A percentile compares a stretch with the other conserved stretches of the same genome.
These are phyloP conservation scores for Cinnamomum chago DNA, from an alignment of 164 flowering plant genomes.

Conservation along the genomic window DNA sequence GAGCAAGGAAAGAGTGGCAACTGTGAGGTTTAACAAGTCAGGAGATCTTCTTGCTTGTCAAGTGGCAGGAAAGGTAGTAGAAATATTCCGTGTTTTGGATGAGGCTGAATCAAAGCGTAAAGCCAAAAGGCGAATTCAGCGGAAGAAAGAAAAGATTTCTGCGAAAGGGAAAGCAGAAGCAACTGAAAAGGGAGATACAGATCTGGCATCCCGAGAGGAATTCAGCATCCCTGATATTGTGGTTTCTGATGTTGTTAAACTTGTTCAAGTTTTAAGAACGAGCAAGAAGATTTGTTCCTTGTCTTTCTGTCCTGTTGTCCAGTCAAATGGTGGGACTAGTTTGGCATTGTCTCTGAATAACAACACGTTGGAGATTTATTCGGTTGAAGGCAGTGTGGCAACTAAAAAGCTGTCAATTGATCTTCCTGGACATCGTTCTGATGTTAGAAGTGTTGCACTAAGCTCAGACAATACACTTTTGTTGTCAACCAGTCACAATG, in stretches of 20 bases:
- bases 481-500: conserved; percentile 90
- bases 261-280: conserved; percentile 63
- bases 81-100: conserved; percentile 68
- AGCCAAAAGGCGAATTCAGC: conserved; percentile 73
- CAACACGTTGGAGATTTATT: conserved; percentile 69
- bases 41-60: conserved; percentile 94
- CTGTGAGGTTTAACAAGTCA: conserved; percentile 67
- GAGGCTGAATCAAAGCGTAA: conserved; percentile 74
- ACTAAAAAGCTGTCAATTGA: conserved; percentile 58
- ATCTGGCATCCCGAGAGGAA: conserved; percentile 29
- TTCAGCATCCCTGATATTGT: conserved; percentile 25
- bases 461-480: conserved; percentile 84
- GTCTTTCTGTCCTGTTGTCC: conserved; percentile 61
- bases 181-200: conserved; percentile 39
- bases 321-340: conserved; percentile 49
- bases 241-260: conserved; percentile 79
- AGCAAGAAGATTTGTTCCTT: conserved; percentile 82
- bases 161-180: conserved; percentile 33
- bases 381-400: conserved; percentile 42
- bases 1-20: conserved; percentile 79
- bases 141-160: conserved; percentile 72
- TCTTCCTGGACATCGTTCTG: conserved; percentile 90
- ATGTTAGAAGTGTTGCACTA: conserved; percentile 83
- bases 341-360: conserved; percentile 82
- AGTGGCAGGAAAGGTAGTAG: conserved; percentile 88